These are phyloP conservation scores for Trichoderma harzianum DNA, from an alignment of 2,329 filamentous ascomycete genomes.

Conservation along the genomic window DNA sequence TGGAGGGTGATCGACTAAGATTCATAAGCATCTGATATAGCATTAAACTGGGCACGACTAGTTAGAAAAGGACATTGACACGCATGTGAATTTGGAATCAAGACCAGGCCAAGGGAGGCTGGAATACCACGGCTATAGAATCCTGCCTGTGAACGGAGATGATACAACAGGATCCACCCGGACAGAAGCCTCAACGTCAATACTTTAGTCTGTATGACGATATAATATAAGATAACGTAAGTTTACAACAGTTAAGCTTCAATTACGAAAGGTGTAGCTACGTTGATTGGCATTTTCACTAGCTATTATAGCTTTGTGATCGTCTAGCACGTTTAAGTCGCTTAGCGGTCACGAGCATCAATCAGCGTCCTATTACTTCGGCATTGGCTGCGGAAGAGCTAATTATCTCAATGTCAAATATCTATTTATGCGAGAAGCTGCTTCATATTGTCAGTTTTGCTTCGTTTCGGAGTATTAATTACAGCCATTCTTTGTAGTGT, in stretches of 20 bases:
- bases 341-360: background rate
- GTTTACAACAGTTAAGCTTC: background rate
- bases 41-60: background rate
- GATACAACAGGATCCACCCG: background rate
- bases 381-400: background rate
- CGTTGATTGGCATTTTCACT: background rate
- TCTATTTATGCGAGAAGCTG: background rate
- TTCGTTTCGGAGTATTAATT: background rate
- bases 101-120: background rate
- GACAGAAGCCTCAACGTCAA: background rate
- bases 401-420: background rate
- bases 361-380: background rate
- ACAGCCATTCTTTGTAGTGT: background rate
- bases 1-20: background rate
- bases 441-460: accelerated
- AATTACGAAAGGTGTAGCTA: background rate
- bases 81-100: background rate
- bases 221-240: background rate
- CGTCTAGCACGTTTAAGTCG: background rate
- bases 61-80: background rate
- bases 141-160: background rate
- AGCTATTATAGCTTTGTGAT: background rate
- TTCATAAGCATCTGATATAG: background rate
- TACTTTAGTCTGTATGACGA: background rate
- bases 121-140: background rate